These are phyloP conservation scores for Suhomyces taliae DNA, from an alignment of 1,139 yeast genomes.

Conservation along the genomic window DNA sequence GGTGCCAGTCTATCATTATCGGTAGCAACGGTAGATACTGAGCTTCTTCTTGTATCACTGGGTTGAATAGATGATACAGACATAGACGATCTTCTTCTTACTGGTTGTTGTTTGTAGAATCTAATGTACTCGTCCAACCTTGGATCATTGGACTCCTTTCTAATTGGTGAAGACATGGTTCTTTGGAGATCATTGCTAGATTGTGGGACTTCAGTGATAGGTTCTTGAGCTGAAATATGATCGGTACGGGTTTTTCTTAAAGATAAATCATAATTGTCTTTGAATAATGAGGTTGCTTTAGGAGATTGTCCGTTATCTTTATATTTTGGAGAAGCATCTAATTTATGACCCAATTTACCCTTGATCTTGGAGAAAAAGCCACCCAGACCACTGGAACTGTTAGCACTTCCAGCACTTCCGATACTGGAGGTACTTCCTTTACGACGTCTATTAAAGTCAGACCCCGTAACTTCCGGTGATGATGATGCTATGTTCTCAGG, in stretches of 20 bases:
- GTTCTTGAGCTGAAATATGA: background rate
- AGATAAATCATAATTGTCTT: constrained; percentile 13
- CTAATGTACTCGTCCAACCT: constrained; percentile 58
- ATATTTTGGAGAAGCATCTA: background rate
- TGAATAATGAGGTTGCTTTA: constrained; percentile 13
- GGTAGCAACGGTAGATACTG: constrained; percentile 12
- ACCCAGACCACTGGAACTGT: constrained; percentile 25
- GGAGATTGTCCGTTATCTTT: background rate
- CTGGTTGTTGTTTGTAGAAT: constrained; percentile 44
- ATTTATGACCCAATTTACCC: constrained; percentile 25
- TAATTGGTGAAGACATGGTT: constrained; percentile 19
- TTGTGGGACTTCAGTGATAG: background rate
- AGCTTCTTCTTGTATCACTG: constrained; percentile 45
- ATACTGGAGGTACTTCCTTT: constrained; percentile 17
- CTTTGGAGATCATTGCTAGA: constrained; percentile 6
- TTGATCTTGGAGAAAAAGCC: constrained; percentile 38
- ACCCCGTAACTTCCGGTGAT: constrained; percentile 8
- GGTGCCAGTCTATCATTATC: constrained; percentile 9
- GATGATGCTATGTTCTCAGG: constrained; percentile 25
- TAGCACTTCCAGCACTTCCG: constrained; percentile 16
- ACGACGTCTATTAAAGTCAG: constrained; percentile 14
- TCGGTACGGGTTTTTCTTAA: constrained; percentile 2
- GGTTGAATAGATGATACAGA: constrained; percentile 5
- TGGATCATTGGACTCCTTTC: constrained; percentile 40
- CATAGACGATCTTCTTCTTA: constrained; percentile 10